Conservation (phyloP, 2,329 filamentous ascomycete genomes). For the Pestalotiopsis fici region DNA sequence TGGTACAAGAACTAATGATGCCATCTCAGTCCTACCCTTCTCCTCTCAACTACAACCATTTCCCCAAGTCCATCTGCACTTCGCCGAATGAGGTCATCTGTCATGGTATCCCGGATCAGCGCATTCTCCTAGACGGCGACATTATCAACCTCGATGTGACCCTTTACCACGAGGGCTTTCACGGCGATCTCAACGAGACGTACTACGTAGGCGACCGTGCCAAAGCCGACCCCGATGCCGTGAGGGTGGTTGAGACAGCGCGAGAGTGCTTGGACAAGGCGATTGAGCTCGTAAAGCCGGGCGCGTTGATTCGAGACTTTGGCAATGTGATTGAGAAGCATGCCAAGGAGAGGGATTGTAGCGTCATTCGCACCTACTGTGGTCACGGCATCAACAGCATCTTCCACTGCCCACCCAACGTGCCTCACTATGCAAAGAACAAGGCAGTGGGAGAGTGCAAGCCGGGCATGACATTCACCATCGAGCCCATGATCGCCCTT, state of each 20-base stretch:
- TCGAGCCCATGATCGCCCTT: constrained; percentile 96
- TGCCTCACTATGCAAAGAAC: constrained; percentile 98
- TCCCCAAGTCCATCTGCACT: constrained; percentile 97
- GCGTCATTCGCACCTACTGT: constrained; percentile 93
- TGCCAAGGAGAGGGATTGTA: constrained; percentile 82
- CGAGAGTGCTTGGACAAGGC: constrained; percentile 88
- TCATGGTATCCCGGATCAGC: constrained; percentile 94
- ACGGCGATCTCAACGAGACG: constrained; percentile 96
- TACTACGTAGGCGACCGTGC: constrained; percentile 96
- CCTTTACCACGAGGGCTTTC: constrained; percentile 91
- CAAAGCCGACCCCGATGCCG: constrained; percentile 78
- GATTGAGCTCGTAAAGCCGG: constrained; percentile 90
- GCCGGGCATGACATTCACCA: constrained; percentile 97
- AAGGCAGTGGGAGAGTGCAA: constrained; percentile 95
- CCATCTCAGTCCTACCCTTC: constrained; percentile 85
- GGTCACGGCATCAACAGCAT: constrained; percentile 92
- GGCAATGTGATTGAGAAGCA: constrained; percentile 95
- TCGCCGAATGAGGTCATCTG: constrained; percentile 97
- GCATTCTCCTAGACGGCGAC: constrained; percentile 85
- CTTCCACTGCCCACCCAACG: constrained; percentile 92
- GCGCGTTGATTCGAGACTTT: constrained; percentile 88
- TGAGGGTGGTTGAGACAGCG: constrained; percentile 87
- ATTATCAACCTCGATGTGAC: constrained; percentile 97
- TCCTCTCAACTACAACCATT: constrained; percentile 91
- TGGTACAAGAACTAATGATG: neutral